Base-by-base conservation (phyloP, 2,329 filamentous ascomycete species). In the Zasmidium cellare region DNA sequence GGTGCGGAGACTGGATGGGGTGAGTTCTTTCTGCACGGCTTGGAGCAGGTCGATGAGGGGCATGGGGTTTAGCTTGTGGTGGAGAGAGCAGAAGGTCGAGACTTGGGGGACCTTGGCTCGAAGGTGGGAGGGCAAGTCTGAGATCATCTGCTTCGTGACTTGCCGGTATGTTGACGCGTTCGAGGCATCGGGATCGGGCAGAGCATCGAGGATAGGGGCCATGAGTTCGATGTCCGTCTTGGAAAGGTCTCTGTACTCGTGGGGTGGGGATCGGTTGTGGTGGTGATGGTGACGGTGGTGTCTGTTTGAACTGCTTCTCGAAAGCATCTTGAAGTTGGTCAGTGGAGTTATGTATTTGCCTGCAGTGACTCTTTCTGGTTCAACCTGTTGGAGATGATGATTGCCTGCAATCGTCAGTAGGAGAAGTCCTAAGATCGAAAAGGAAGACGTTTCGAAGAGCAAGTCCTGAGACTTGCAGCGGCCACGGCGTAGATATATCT, bases 71-170 rank as follows among this genome's bases (percentile, higher is more conserved):
- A 70, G 47, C 18, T 66, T 61, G 22, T 61, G 51, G 55, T 41
- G 68, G 14, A 62, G 2, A 7, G 41, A 46, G 51, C 68, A 69
- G 35, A 66, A 62, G 20, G 48, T 44, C 2, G 59, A 59, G 3
- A 67, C 50, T 19, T 54, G 23, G 9, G 63, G 53, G 19, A 56
- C 16, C 25, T 58, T 64, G 51, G 51, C 51, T 20, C 53, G 59
- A 3, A 70, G 61, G 46, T 67, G 64, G 6, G 58, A 14, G 3
- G 68, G 67, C 1, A 70, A 52, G n/a, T 56, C 46, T 9, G 51
- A 22, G 44, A 69, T 67, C 12, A 52, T 45, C 20, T 57, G 24
- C 19, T 59, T 64, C 23, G 60, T 57, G 35, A 46, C 47, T n/a
- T 53, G 35, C 16, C 53, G 46, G 46, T 62, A 61, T 3, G 54